Conservation (phyloP, 352 stramenopile genomes). For the Labyrinthula sp. region DNA sequence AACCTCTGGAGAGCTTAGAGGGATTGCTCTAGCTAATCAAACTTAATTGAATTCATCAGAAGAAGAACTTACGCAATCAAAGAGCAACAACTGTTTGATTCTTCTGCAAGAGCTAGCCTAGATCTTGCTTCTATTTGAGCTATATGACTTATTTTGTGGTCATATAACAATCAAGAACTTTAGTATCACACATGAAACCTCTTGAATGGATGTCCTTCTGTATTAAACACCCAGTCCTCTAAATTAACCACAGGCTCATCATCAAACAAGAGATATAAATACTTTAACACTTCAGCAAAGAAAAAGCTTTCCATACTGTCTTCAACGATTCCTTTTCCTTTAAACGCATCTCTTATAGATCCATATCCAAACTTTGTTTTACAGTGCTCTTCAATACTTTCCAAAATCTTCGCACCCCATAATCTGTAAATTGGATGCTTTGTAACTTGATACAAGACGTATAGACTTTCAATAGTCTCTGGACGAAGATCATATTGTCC, state of each 20-base stretch:
- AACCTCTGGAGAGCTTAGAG: too few relatives aligned
- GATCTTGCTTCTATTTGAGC: too few relatives aligned
- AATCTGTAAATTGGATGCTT: constrained; percentile 49
- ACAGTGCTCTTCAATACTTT: constrained; percentile 46
- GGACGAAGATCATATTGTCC: constrained; percentile 49
- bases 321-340: constrained; percentile 31
- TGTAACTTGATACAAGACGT: constrained; percentile 61
- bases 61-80: too few relatives aligned
- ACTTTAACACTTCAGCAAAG: constrained; percentile 70
- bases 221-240: constrained; percentile 85
- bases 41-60: too few relatives aligned
- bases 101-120: too few relatives aligned
- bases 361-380: constrained; percentile 49
- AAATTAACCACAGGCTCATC: constrained; percentile 54
- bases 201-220: constrained; percentile 82
- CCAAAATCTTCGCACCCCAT: constrained; percentile 52
- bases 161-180: too few relatives aligned
- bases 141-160: too few relatives aligned
- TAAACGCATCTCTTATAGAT: constrained; percentile 42
- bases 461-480: constrained; percentile 62
- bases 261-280: constrained; percentile 61
- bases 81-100: too few relatives aligned
- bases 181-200: too few relatives aligned
- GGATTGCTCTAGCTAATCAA: too few relatives aligned
- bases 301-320: constrained; percentile 65